Conservation (phyloP, 441 rosid species). For the Erodium moschatum region DNA sequence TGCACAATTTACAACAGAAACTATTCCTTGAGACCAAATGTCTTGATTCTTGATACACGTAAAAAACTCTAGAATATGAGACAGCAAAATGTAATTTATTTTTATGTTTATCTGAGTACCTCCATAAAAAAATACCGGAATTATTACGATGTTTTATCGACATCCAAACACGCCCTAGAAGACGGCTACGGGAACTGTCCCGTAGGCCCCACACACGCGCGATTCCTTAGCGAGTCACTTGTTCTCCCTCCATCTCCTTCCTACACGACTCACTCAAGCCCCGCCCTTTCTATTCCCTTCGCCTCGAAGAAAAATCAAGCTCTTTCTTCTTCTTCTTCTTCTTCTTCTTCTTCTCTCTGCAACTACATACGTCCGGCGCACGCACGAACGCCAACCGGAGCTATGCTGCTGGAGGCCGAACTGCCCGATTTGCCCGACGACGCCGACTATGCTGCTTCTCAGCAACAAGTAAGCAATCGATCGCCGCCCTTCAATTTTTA, state of each 20-base stretch:
- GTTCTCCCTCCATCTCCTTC: background rate
- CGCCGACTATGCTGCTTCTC: constrained; percentile 91
- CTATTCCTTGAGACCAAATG: no score
- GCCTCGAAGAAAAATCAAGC: background rate
- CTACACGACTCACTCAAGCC: background rate
- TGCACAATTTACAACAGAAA: no score
- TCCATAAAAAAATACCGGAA: no score
- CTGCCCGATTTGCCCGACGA: constrained; percentile 87
- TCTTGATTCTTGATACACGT: no score
- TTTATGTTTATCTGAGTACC: no score
- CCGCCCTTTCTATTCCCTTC: background rate
- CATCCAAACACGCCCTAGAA: no score
- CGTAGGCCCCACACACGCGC: constrained; percentile 2
- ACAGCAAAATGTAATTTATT: no score
- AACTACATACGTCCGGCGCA: no score
- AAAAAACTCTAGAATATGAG: no score
- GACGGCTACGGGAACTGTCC: background rate
- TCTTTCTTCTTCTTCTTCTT: constrained; percentile 12
- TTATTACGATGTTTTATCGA: no score
- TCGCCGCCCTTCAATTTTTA: background rate
- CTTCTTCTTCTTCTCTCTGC: constrained; percentile 10
- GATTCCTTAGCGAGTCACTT: background rate
- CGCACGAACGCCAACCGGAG: background rate
- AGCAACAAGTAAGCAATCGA: constrained; percentile 47
- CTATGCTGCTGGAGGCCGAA: constrained; percentile 62